phyloP scores from a whole-genome alignment of 2,329 filamentous ascomycete genomes.

The Dendrostoma leiphaemia region DNA sequence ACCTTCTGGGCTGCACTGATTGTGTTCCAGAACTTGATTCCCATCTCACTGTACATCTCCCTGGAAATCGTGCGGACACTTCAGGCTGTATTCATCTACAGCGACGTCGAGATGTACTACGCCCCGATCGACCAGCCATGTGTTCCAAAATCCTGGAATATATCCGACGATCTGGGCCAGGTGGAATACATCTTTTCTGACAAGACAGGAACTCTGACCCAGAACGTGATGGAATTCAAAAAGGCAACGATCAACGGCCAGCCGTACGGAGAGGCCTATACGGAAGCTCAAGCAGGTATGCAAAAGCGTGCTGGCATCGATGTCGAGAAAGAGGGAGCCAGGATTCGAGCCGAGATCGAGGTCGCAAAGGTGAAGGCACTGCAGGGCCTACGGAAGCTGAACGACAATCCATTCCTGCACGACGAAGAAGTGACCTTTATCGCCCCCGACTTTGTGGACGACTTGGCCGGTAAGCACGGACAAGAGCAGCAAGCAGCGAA shows the following conservation, averaged over 20 bases:
- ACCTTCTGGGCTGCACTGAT: conserved; percentile 96
- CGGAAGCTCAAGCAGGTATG: conserved; percentile 94
- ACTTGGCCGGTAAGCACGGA: conserved; percentile 76
- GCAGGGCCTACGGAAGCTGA: conserved; percentile 67
- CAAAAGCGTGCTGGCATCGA: conserved; percentile 87
- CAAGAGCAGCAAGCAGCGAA: conserved; percentile 74
- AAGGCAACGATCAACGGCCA: conserved; percentile 97
- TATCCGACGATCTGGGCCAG: conserved; percentile 95
- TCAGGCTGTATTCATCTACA: conserved; percentile 97
- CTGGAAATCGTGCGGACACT: conserved; percentile 91
- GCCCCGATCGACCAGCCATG: conserved; percentile 91
- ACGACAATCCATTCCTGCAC: conserved; percentile 87
- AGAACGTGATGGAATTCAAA: conserved; percentile 99
- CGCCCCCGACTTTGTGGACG: conserved; percentile 82
- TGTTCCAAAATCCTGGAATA: conserved; percentile 98
- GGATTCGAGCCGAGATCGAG: conserved; percentile 74
- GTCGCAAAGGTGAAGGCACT: conserved; percentile 73
- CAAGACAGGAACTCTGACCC: conserved; percentile 86
- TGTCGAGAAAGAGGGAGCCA: conserved; percentile 74
- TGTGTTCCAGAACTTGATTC: conserved; percentile 97
- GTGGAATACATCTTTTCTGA: conserved; percentile 99
- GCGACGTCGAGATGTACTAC: conserved; percentile 95
- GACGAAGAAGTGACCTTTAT: conserved; percentile 91
- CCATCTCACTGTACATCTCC: conserved; percentile 96
- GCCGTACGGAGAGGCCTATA: conserved; percentile 95